Conservation (phyloP, 805 yeast genomes). For the Candida dendrica region DNA sequence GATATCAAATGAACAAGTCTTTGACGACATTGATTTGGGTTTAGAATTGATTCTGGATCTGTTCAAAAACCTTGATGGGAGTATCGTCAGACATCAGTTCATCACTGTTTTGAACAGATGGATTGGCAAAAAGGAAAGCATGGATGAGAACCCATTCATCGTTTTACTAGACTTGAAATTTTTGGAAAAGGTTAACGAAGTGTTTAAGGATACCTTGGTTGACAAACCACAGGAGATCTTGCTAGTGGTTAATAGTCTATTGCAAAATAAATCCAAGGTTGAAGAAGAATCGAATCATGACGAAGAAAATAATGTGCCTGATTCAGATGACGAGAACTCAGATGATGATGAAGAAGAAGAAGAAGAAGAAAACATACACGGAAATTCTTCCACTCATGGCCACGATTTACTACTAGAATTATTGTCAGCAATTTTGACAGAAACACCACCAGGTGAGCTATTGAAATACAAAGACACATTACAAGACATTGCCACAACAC, state of each 20-base stretch:
- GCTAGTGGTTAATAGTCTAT: constrained; percentile 36
- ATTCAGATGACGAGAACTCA: constrained; percentile 31
- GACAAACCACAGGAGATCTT: constrained; percentile 48
- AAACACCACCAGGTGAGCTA: constrained; percentile 16
- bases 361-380: constrained; percentile 10
- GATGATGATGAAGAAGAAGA: constrained; percentile 20
- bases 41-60: constrained; percentile 35
- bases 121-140: constrained; percentile 30
- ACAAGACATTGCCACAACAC: constrained; percentile 19
- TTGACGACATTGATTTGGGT: constrained; percentile 37
- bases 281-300: constrained; percentile 7
- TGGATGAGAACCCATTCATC: constrained; percentile 39
- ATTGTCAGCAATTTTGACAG: constrained; percentile 29
- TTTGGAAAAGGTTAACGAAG: constrained; percentile 52
- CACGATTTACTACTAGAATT: constrained; percentile 29
- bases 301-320: constrained; percentile 21
- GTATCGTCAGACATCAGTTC: constrained; percentile 39
- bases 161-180: constrained; percentile 55
- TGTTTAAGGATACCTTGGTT: constrained; percentile 43
- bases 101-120: constrained; percentile 50
- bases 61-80: constrained; percentile 43
- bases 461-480: constrained; percentile 18
- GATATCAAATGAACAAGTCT: constrained; percentile 23
- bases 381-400: constrained; percentile 17
- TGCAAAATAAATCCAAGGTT: constrained; percentile 16